These are phyloP conservation scores for Prunus armeniaca DNA, from an alignment of 306 rosid species.

Conservation along the genomic window DNA sequence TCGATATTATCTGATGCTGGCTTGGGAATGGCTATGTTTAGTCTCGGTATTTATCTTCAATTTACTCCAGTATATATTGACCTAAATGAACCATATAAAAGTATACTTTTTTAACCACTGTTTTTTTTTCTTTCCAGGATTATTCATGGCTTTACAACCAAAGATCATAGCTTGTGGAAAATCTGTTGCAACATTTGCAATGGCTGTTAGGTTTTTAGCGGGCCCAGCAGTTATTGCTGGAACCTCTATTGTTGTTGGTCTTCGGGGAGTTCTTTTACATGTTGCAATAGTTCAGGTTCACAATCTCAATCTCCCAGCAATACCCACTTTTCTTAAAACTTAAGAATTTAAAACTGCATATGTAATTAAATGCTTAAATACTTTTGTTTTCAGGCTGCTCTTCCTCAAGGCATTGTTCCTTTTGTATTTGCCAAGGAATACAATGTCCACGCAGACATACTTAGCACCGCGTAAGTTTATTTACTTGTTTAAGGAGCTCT, in stretches of 20 bases:
- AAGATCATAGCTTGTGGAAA: slow-evolving; percentile 89
- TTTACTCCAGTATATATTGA: not conserved
- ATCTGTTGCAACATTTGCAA: slow-evolving; percentile 80
- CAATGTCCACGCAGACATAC: slow-evolving; percentile 82
- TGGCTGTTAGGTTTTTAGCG: slow-evolving; percentile 87
- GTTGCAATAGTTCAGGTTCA: slow-evolving; percentile 80
- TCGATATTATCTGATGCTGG: slow-evolving; percentile 87
- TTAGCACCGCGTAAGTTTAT: slow-evolving; percentile 80
- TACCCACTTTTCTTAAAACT: not conserved
- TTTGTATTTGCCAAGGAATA: slow-evolving; percentile 90
- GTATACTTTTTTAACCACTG: not conserved
- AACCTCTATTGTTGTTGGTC: slow-evolving; percentile 63
- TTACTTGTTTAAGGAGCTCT: not conserved
- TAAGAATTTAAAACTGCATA: not conserved
- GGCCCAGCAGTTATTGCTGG: slow-evolving; percentile 97
- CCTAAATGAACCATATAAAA: not conserved
- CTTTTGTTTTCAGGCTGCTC: slow-evolving; percentile 61
- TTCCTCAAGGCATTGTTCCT: slow-evolving; percentile 96
- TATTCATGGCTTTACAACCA: slow-evolving; percentile 92
- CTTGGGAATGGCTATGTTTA: slow-evolving; percentile 94
- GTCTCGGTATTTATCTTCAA: slow-evolving; percentile 47
- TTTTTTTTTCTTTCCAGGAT: slow-evolving; percentile 33
- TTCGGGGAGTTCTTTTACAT: slow-evolving; percentile 83
- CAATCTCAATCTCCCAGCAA: not conserved
- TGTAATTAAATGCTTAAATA: not conserved